Evolutionary conservation across 2,329 filamentous ascomycete genomes (phyloP).

Genomic region (Boeremia lycopersici): DNA sequence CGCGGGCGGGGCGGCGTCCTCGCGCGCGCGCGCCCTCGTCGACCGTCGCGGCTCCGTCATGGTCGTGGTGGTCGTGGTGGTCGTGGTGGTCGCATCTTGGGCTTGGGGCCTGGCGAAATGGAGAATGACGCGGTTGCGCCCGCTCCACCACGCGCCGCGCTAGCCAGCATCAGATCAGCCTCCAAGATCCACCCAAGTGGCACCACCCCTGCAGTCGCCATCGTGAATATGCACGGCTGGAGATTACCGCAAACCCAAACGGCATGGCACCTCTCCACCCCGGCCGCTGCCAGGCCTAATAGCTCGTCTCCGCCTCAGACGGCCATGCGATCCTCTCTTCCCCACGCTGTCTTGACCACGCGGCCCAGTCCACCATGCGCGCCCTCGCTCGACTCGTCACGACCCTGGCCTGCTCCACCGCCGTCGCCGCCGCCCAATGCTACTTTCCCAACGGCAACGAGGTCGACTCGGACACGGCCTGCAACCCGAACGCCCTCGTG

Average conservation of each 20-base stretch:
- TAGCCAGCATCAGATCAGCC: conserved; percentile 3
- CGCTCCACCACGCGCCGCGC: conserved; percentile 8
- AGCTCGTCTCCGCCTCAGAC: background rate
- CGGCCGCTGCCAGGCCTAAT: background rate
- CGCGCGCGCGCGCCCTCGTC: conserved; percentile 43
- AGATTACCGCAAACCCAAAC: conserved; percentile 9
- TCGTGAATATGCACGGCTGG: background rate
- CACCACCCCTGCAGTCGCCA: background rate
- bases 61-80: background rate
- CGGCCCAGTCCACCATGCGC: conserved; percentile 3
- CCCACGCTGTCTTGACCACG: background rate
- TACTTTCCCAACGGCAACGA: conserved; percentile 24
- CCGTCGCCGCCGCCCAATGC: conserved; percentile 18
- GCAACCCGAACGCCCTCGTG: conserved; percentile 25
- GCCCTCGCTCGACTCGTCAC: conserved; percentile 1
- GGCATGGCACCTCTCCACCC: conserved; percentile 3
- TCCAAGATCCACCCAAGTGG: background rate
- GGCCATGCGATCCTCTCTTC: conserved; percentile 1
- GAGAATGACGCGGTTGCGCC: conserved; percentile 6
- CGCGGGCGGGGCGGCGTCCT: conserved; percentile 35
- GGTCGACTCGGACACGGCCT: conserved; percentile 21
- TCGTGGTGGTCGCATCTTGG: background rate
- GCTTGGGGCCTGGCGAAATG: background rate
- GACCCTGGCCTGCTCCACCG: conserved; percentile 1
- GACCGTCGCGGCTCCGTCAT: conserved; percentile 48